Conservation (phyloP, 352 stramenopile species). For the Poterioochromonas sp. region DNA sequence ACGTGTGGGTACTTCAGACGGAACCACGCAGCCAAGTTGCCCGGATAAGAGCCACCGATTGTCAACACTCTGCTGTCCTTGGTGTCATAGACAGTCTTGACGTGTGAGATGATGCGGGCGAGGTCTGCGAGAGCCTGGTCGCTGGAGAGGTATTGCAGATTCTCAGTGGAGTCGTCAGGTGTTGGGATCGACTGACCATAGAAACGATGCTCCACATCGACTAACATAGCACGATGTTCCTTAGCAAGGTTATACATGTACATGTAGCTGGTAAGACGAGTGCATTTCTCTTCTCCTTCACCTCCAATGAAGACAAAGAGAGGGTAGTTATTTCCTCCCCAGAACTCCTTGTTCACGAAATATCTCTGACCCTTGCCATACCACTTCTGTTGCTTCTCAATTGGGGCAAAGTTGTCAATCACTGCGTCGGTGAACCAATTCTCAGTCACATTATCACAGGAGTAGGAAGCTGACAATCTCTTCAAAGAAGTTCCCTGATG, state of each 20-base stretch:
- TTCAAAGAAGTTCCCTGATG: neutral
- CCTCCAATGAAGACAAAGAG: conserved; percentile 41
- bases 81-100: conserved; percentile 49
- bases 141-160: conserved; percentile 65
- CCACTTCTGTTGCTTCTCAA: conserved; percentile 31
- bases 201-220: conserved; percentile 69
- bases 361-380: conserved; percentile 7
- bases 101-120: conserved; percentile 50
- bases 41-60: conserved; percentile 73
- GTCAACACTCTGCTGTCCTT: conserved; percentile 46
- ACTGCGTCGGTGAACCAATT: conserved; percentile 30
- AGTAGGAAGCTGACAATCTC: too few species aligned
- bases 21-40: conserved; percentile 64
- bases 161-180: conserved; percentile 59
- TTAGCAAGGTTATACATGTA: conserved; percentile 53
- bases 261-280: conserved; percentile 5
- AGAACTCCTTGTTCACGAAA: conserved; percentile 36
- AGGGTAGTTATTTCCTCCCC: conserved; percentile 19
- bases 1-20: conserved; percentile 40
- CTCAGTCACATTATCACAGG: conserved; percentile 31
- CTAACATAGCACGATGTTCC: conserved; percentile 59
- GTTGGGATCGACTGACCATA: conserved; percentile 72
- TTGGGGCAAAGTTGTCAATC: conserved; percentile 37
- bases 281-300: conserved; percentile 32
- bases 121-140: conserved; percentile 66